phyloP scores from a whole-genome alignment of 2,329 filamentous ascomycete genomes.

The Lomentospora prolificans region DNA sequence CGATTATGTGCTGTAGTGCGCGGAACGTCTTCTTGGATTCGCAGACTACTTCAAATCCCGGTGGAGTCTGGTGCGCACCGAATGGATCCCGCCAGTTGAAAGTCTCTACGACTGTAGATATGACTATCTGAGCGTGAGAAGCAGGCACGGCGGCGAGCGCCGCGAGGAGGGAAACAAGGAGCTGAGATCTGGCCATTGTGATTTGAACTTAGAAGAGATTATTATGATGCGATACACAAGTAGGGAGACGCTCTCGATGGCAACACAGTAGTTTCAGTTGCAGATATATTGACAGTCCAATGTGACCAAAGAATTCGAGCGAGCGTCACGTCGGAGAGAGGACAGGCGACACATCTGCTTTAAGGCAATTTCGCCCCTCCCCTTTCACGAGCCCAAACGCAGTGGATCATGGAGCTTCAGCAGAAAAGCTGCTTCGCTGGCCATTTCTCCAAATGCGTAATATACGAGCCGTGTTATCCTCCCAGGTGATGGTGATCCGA shows the following conservation, averaged over 20 bases:
- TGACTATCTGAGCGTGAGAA: slow-evolving; percentile 8
- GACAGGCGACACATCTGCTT: not conserved
- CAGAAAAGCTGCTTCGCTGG: not conserved
- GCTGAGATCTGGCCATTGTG: not conserved
- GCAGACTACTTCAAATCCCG: slow-evolving; percentile 20
- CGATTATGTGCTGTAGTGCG: slow-evolving; percentile 20
- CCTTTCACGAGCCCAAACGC: not conserved
- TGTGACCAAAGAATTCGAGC: not conserved
- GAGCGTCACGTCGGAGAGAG: not conserved
- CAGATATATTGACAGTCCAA: too few relatives aligned
- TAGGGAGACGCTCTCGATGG: not conserved
- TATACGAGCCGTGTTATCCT: slow-evolving; percentile 4
- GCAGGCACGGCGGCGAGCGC: not conserved
- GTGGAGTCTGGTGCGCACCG: slow-evolving; percentile 18
- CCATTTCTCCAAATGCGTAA: slow-evolving; percentile 4
- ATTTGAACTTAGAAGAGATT: not conserved
- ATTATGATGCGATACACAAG: not conserved
- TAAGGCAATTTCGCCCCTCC: not conserved
- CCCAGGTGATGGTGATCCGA: not conserved
- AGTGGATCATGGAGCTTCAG: not conserved
- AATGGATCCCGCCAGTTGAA: slow-evolving; percentile 23
- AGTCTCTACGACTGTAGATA: slow-evolving; percentile 16
- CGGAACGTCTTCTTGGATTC: slow-evolving; percentile 16
- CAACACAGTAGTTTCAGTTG: too few relatives aligned
- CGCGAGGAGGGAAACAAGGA: slow-evolving; percentile 1